These are phyloP conservation scores for Meripilus lineatus DNA, from an alignment of 1,284 basidiomycete species.

Conservation along the genomic window DNA sequence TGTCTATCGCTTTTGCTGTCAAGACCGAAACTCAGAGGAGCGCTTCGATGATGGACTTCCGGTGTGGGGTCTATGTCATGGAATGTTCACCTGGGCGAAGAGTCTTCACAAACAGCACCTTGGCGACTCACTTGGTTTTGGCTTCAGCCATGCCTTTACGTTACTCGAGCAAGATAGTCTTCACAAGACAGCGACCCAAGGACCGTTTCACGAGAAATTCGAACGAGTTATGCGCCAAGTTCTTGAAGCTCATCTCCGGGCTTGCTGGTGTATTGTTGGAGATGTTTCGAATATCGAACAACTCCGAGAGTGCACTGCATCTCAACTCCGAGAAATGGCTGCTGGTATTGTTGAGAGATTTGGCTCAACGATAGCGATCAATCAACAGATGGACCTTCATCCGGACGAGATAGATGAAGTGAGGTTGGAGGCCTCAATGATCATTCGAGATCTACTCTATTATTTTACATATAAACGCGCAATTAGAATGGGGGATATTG, in stretches of 20 bases:
- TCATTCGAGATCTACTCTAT: conserved; percentile 28
- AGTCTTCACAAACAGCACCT: conserved; percentile 2
- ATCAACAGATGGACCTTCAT: conserved; percentile 7
- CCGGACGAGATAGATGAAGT: conserved; percentile 20
- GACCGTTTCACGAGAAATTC: conserved; percentile 1
- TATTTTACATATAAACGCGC: conserved; percentile 31
- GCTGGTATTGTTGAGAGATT: background rate
- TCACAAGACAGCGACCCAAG: background rate
- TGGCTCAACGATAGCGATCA: conserved; percentile 21
- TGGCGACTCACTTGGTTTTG: background rate
- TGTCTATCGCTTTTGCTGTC: conserved; percentile 18
- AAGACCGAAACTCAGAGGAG: conserved; percentile 31
- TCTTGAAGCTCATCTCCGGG: background rate
- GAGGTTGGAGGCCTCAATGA: conserved; percentile 23
- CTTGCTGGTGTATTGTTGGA: background rate
- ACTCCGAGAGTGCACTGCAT: background rate
- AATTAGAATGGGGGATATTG: conserved; percentile 32
- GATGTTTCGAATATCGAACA: background rate
- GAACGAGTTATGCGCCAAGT: background rate
- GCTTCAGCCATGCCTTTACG: background rate
- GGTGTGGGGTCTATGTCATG: conserved; percentile 32
- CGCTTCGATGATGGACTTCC: conserved; percentile 25
- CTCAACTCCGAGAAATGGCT: background rate
- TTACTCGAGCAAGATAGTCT: background rate
- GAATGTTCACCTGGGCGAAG: conserved; percentile 18